These are phyloP conservation scores for Acanthamoeba lenticulata DNA, from an alignment of 208 protist species.

Conservation along the genomic window DNA sequence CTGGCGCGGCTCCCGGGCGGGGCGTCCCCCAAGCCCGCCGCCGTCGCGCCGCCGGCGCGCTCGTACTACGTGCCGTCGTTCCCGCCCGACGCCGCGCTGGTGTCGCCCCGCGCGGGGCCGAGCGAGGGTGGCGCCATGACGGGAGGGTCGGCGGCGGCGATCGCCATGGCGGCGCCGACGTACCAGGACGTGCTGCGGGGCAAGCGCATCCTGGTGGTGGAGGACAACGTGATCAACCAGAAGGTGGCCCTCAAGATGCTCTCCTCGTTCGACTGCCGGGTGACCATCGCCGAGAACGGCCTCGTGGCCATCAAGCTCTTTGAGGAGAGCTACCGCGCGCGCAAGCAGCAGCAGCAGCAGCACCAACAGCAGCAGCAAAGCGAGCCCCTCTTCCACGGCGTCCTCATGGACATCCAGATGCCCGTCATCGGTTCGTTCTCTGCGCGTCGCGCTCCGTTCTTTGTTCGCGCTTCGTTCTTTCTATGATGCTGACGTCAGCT, in stretches of 20 bases:
- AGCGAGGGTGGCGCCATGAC: background rate
- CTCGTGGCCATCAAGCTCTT: background rate
- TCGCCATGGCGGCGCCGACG: too few species aligned
- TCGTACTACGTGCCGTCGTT: background rate
- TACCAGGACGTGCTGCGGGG: conserved; percentile 16
- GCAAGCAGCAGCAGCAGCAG: too few species aligned
- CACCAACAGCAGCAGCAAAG: background rate
- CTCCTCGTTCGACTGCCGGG: conserved; percentile 11
- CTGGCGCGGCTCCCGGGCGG: background rate
- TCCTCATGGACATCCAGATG: conserved; percentile 57
- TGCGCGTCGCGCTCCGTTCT: background rate
- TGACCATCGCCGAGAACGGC: background rate
- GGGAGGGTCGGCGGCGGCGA: background rate
- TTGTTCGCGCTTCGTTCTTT: background rate
- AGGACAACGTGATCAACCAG: conserved; percentile 58
- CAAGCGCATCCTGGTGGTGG: background rate
- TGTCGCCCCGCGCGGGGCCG: background rate
- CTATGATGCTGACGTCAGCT: background rate
- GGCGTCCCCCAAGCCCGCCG: background rate
- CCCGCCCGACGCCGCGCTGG: background rate
- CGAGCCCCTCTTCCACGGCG: conserved; percentile 8
- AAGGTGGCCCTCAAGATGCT: background rate
- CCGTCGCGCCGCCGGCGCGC: background rate
- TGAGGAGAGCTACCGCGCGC: background rate
- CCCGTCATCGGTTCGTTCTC: conserved; percentile 5